A percentile compares a stretch with the other conserved stretches of the same genome.
Conservation (phyloP, 2,329 filamentous ascomycete species). For the Exophiala viscosa region DNA sequence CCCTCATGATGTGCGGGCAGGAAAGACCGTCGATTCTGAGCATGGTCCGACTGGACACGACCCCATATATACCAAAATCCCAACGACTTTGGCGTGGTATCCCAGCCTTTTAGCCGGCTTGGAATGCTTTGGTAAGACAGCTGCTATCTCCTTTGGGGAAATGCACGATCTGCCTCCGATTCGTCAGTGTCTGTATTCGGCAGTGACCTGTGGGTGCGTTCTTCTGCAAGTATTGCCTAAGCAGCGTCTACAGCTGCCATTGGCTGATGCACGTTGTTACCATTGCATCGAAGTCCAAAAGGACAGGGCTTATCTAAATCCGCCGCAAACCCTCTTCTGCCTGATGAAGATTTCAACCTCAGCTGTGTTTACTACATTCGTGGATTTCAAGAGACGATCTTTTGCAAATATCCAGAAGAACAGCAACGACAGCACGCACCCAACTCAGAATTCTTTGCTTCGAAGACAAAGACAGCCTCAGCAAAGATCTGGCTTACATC, state of each 20-base stretch:
- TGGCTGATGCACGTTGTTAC: not conserved
- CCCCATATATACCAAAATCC: too few species aligned
- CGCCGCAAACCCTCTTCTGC: not conserved
- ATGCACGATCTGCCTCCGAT: not conserved
- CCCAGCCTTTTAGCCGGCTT: not conserved
- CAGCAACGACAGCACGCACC: too few species aligned
- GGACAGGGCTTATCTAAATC: not conserved
- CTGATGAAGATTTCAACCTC: not conserved
- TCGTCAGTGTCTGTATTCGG: not conserved
- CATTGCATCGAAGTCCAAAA: not conserved
- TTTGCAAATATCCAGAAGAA: too few species aligned
- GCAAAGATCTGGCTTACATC: not conserved
- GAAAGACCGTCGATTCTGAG: too few species aligned
- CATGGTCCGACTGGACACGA: too few species aligned
- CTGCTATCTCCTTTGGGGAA: not conserved
- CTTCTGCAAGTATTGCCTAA: not conserved
- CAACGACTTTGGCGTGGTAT: not conserved
- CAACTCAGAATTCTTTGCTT: not conserved
- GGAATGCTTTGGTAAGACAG: constrained; percentile 1
- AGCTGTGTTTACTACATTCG: too few species aligned
- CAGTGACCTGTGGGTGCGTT: not conserved
- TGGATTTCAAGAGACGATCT: too few species aligned
- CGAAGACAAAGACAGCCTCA: too few species aligned
- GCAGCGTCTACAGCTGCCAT: not conserved
- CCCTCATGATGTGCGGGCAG: too few species aligned